Percentiles rank a stretch among this genome's conserved stretches.
Conservation (phyloP, 371 early-diverging fungal genomes). For the Circinella minor region DNA sequence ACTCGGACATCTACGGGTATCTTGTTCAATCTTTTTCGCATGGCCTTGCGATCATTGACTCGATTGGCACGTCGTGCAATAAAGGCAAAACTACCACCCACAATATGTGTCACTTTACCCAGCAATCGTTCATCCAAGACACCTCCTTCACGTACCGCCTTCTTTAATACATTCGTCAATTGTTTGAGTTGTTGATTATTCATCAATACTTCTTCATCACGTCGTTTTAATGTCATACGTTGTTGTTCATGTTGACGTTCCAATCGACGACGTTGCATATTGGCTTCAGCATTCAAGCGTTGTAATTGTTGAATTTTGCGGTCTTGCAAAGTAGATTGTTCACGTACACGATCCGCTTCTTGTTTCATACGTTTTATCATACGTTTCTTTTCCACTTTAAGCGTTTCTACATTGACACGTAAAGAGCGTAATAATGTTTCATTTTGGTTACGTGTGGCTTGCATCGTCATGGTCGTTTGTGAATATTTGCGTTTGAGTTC, state of each 20-base stretch:
- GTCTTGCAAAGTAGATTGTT: slow-evolving; percentile 67
- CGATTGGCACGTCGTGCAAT: slow-evolving; percentile 29
- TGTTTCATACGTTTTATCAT: slow-evolving; percentile 80
- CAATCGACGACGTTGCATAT: slow-evolving; percentile 67
- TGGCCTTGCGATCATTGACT: slow-evolving; percentile 11
- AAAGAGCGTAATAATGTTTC: slow-evolving; percentile 58
- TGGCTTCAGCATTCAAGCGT: slow-evolving; percentile 74
- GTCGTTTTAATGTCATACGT: slow-evolving; percentile 50
- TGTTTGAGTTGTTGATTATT: slow-evolving; percentile 60
- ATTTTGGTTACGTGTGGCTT: slow-evolving; percentile 57
- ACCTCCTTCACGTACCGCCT: slow-evolving; percentile 44
- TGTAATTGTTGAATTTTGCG: slow-evolving; percentile 77
- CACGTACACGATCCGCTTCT: slow-evolving; percentile 71
- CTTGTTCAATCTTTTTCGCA: slow-evolving; percentile 53
- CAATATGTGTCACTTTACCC: slow-evolving; percentile 30
- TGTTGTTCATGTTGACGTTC: slow-evolving; percentile 71
- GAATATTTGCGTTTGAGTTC: slow-evolving; percentile 65
- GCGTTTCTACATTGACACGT: slow-evolving; percentile 62
- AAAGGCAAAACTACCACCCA: slow-evolving; percentile 39
- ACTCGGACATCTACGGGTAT: slow-evolving; percentile 49
- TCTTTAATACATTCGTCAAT: slow-evolving; percentile 46
- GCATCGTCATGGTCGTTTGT: slow-evolving; percentile 59
- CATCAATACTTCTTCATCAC: slow-evolving; percentile 54
- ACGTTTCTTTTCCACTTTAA: slow-evolving; percentile 77
- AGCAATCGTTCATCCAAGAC: slow-evolving; percentile 38